Conservation (phyloP, 192 early-diverging fungal species). For the Gigaspora rosea region DNA sequence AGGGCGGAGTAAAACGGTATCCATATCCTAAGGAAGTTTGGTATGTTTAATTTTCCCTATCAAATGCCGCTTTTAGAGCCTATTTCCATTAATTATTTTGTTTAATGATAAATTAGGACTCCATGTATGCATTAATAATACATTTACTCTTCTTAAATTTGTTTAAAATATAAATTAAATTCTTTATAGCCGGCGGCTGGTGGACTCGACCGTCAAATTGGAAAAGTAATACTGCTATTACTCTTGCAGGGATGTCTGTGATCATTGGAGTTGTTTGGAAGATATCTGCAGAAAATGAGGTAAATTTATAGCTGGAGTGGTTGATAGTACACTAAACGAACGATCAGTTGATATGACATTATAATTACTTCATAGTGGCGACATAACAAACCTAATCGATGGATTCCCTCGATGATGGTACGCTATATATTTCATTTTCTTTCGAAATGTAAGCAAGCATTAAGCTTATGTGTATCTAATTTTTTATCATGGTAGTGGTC, state of each 20-base stretch:
- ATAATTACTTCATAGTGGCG: slow-evolving; percentile 33
- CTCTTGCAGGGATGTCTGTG: slow-evolving; percentile 40
- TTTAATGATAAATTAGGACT: slow-evolving; percentile 35
- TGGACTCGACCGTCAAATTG: slow-evolving; percentile 49
- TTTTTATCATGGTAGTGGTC: slow-evolving; percentile 39
- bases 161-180: background rate
- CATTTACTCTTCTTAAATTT: background rate
- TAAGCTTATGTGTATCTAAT: background rate
- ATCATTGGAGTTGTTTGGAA: slow-evolving; percentile 42
- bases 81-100: background rate
- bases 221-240: slow-evolving; percentile 49
- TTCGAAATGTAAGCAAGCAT: background rate
- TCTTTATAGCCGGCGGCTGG: slow-evolving; percentile 46
- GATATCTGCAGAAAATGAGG: slow-evolving; percentile 46
- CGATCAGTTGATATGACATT: background rate
- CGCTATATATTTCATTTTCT: background rate
- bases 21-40: slow-evolving; percentile 47
- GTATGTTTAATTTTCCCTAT: slow-evolving; percentile 17
- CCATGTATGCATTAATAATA: slow-evolving; percentile 31
- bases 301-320: slow-evolving; percentile 4
- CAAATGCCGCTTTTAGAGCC: background rate
- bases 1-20: slow-evolving; percentile 40
- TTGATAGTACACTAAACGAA: background rate
- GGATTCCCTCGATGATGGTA: slow-evolving; percentile 58
- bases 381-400: slow-evolving; percentile 47